Evolutionary conservation across 371 early-diverging fungal genomes (phyloP), one percentile per base, ranked within the genome.

Genomic region (Mucor lusitanicus): DNA sequence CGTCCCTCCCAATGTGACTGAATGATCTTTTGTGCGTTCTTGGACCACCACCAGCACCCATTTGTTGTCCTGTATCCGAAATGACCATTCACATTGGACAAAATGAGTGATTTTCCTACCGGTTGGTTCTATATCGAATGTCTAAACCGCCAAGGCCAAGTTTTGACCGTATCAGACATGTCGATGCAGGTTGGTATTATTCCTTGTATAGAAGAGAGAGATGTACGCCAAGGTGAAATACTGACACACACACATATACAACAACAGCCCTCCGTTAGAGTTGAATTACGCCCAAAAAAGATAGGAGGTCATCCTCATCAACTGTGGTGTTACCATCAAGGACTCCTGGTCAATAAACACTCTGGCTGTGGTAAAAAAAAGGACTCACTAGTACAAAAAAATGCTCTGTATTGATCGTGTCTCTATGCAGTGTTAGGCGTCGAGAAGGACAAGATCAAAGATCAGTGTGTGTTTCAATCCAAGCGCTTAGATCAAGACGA

Each of bases 201-300:
- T 17, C 11, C 12, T 33, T 17, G 35, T 11, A n/a, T n/a, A n/a
- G n/a, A n/a, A n/a, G n/a, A n/a, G n/a, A n/a, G n/a, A n/a, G n/a
- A 30, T 30, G 30, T 30, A 30, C 30, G 30, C 30, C 30, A 19
- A 39, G 11, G 6, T 23, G 3, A 39, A 42, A 40, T 11, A 37
- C 21, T 9, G 13, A 27, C 39, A 40, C 19, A 37, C 39, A 13
- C 37, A 44, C 1, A n/a, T 6, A n/a, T n/a, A 8, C 12, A 25
- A 19, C 48, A 50, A 46, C 21, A 66, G 71, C 54, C 66, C 17
- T 58, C 67, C 0, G 39, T 40, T 23, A 48, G 66, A 56, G 48
- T 70, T 39, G 71, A 70, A 63, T 62, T 70, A 30, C 63, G 66
- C 28, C 71, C 71, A 37, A 65, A 70, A 33, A 61, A 48, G 13